Base-by-base conservation (phyloP, 768 basidiomycete species). In the Paxillus ammoniavirescens region DNA sequence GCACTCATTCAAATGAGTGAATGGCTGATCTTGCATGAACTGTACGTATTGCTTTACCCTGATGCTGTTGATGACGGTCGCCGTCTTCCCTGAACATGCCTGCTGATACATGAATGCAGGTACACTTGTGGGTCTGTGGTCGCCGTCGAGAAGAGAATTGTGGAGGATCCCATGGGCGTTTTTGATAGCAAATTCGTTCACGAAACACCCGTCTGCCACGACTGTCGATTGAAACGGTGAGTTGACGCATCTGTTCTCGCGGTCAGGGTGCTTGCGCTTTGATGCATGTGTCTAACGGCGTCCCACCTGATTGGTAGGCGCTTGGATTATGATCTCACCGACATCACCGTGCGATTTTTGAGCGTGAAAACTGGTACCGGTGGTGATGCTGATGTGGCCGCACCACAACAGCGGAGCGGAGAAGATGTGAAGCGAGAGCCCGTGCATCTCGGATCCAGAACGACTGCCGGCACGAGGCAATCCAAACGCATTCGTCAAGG, bases 401-500 rank as follows among this genome's bases (percentile, higher is more conserved):
- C 26, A 58, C 0, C 66, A 58, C 52, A 64, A 45, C 55, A 69
- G 65, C 62, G 67, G 62, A 55, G 56, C 55, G 49, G 51, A 55
- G 55, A 61, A 18, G 58, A 60, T 60, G 38, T 69, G 68, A 53
- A 75, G 67, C 58, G 41, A 47, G 66, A 69, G 52, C 7, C 58
- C 50, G 28, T 18, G 18, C 21, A 30, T 15, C n/a, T 35, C 31
- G 70, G 77, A 44, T 72, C 75, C 42, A 74, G 72, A n/a, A 71
- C 65, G 56, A 58, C 59, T 4, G 70, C 65, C 49, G 81, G 78
- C 46, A 67, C 74, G 53, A 77, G 87, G 58, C 86, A 89, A 53
- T 92, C 91, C 17, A 83, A 80, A 61, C 85, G 91, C 17, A 75
- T 91, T 42, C 83, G 83, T 42, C 77, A 81, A 61, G 75, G 75